These are phyloP conservation scores for Ustilago curta DNA, from an alignment of 1,284 basidiomycete genomes.

Conservation along the genomic window DNA sequence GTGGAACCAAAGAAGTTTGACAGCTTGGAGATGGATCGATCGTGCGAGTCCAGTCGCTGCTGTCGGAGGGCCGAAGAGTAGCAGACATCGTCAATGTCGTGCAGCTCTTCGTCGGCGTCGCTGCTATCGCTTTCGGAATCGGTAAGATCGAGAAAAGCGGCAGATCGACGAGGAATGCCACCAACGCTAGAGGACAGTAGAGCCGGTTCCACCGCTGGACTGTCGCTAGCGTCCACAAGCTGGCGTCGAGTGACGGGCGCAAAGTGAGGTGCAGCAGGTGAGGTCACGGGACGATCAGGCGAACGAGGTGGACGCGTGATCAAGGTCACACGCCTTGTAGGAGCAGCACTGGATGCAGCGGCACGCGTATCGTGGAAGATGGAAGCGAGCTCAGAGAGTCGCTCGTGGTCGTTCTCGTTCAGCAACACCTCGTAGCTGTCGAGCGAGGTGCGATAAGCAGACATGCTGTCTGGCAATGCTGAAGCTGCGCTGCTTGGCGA, in stretches of 20 bases:
- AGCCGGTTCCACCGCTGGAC: background rate
- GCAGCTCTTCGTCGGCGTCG: constrained; percentile 28
- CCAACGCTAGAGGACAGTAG: constrained; percentile 13
- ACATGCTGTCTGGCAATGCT: constrained; percentile 15
- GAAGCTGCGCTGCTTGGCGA: constrained; percentile 2
- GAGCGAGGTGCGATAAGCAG: constrained; percentile 35
- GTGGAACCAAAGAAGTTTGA: constrained; percentile 49
- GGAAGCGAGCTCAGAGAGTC: constrained; percentile 36
- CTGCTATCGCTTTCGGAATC: constrained; percentile 41
- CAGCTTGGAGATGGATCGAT: constrained; percentile 43
- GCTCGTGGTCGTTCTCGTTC: constrained; percentile 20
- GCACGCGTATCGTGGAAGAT: constrained; percentile 20
- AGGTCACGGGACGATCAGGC: constrained; percentile 18
- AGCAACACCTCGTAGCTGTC: constrained; percentile 44
- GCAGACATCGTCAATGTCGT: constrained; percentile 10
- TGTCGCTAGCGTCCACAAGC: too few species aligned
- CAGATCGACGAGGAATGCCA: constrained; percentile 19
- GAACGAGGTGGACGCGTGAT: constrained; percentile 11
- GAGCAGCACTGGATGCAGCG: background rate
- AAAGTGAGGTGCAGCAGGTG: constrained; percentile 1
- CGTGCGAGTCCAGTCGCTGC: constrained; percentile 13
- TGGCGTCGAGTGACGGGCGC: background rate
- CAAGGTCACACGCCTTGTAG: background rate
- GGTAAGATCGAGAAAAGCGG: constrained; percentile 41
- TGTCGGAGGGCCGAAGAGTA: constrained; percentile 13